A percentile compares a stretch with the other conserved stretches of the same genome.
These are phyloP conservation scores for Vigna unguiculata DNA, from an alignment of 306 rosid genomes.

Conservation along the genomic window DNA sequence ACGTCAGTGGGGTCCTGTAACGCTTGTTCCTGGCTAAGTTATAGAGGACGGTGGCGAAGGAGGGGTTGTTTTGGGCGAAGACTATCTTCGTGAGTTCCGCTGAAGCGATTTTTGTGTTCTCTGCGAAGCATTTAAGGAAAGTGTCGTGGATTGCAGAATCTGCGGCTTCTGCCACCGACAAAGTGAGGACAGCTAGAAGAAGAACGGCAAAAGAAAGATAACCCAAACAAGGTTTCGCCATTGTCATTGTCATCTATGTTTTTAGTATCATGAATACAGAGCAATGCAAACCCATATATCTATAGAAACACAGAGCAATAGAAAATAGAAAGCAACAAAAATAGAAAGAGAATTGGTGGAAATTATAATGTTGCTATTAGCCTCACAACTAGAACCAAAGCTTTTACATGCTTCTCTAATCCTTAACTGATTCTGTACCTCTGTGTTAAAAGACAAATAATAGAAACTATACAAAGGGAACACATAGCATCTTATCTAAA, in stretches of 20 bases:
- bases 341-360: too few species aligned
- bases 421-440: too few species aligned
- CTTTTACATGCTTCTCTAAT: too few species aligned
- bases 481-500: too few species aligned
- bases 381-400: too few species aligned
- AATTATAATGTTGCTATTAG: too few species aligned
- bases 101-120: conserved; percentile 22
- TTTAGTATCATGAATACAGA: too few species aligned
- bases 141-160: background rate
- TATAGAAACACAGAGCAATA: too few species aligned
- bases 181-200: background rate
- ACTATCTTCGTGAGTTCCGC: conserved; percentile 8
- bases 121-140: conserved; percentile 40
- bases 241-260: background rate
- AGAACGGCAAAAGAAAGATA: background rate
- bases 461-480: too few species aligned
- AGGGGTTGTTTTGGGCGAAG: conserved; percentile 22
- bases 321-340: too few species aligned
- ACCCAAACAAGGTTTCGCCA: conserved; percentile 35
- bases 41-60: conserved; percentile 43
- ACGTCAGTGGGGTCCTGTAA: conserved; percentile 42
- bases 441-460: too few species aligned
- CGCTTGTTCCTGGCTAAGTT: conserved; percentile 53
- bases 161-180: background rate
- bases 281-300: too few species aligned